Base-by-base conservation (phyloP, 129 eudicot genomes). In the Flaveria robusta region DNA sequence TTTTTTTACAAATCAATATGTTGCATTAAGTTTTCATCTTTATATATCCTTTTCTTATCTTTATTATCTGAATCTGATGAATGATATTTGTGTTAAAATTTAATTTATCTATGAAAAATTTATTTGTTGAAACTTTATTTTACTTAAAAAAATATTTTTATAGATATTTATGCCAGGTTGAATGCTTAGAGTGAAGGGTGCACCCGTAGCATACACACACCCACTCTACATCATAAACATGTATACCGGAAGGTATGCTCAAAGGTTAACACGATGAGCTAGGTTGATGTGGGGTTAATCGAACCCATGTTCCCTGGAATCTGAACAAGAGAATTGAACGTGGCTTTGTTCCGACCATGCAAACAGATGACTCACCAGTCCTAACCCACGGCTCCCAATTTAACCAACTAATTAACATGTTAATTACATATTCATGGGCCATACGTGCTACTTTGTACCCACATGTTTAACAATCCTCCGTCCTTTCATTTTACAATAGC, bases 201-300 rank as follows among this genome's bases (percentile, higher is more conserved):
- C 7, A 5, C 39, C 39, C 39, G 5, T 31, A 31, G 0, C 1
- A 5, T 7, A 0, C 7, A 5, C 39, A 0, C 7, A 34, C 7
- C 5, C 7, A 34, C 39, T 34, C 1, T 5, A 5, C 39, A 34
- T 46, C 2, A 27, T 27, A 23, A 50, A 24, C 39, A 20, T 12
- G 27, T 15, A 58, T 7, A 23, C 23, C 59, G 42, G 47, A 69
- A 45, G 55, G 74, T 46, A 14, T 69, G 18, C 5, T 22, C 59
- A 69, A 69, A 20, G 41, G 59, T 69, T 15, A 20, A 69, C 74
- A 69, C 20, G 58, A 69, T 23, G 14, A 69, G n/a, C n/a, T n/a
- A n/a, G 59, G 58, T 69, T 58, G 23, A 20, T 10, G 74, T 69
- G 74, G 74, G 74, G 67, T 62, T 62, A 14, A 62, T 14, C 42